phyloP scores from a whole-genome alignment of 192 early-diverging fungal genomes.

The Coemansia sp. region DNA sequence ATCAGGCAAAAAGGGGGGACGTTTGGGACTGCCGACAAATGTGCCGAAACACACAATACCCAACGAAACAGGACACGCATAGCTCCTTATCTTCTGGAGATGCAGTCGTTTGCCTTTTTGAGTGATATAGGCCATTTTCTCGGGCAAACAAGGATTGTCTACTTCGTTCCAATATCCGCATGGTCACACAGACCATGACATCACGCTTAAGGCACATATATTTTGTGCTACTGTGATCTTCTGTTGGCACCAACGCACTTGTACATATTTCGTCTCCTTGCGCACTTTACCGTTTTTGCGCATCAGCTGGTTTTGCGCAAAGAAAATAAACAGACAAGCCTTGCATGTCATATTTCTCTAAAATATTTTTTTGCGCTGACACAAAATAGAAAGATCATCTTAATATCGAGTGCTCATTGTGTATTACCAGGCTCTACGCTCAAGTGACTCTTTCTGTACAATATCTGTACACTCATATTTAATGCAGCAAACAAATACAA shows the following conservation, averaged over 20 bases:
- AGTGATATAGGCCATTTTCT: background rate
- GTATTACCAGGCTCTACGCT: background rate
- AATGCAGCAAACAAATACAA: conserved; percentile 5
- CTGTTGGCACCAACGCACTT: background rate
- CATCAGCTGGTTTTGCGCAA: background rate
- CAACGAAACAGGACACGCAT: background rate
- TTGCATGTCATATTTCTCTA: background rate
- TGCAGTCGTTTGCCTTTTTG: background rate
- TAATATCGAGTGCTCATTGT: background rate
- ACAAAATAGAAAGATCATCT: background rate
- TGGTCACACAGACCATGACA: background rate
- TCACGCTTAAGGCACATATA: background rate
- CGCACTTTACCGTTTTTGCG: background rate
- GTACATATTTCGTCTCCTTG: background rate
- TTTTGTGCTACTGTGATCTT: background rate
- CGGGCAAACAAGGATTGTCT: background rate
- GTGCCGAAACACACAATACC: background rate
- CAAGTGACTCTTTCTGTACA: conserved; percentile 19
- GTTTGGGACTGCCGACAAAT: background rate
- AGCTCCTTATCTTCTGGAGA: background rate
- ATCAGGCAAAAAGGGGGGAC: background rate
- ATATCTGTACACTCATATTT: conserved; percentile 11
- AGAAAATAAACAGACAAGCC: background rate
- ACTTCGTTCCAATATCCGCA: conserved; percentile 3
- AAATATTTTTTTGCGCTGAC: background rate